These are phyloP conservation scores for Vicia faba DNA, from an alignment of 306 rosid species.

Conservation along the genomic window DNA sequence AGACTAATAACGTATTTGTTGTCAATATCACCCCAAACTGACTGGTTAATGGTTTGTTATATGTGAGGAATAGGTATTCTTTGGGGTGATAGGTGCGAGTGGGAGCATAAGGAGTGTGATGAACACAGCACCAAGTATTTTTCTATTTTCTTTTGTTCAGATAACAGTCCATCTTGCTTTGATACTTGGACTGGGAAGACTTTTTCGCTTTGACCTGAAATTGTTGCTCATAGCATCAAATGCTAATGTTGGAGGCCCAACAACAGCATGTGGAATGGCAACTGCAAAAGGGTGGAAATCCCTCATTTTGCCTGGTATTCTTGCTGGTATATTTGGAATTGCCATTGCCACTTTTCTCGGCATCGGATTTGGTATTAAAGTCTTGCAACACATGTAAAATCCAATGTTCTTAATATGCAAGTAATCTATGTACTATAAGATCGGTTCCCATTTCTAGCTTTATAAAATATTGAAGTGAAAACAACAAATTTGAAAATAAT, in stretches of 20 bases:
- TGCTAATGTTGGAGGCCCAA: constrained; percentile 75
- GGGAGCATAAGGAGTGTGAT: constrained; percentile 70
- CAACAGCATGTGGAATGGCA: constrained; percentile 78
- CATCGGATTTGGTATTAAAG: constrained; percentile 55
- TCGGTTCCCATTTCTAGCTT: neutral
- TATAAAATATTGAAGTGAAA: neutral
- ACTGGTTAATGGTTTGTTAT: neutral
- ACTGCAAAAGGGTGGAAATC: constrained; percentile 72
- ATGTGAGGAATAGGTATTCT: constrained; percentile 56
- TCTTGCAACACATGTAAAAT: constrained; percentile 53
- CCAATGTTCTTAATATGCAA: neutral
- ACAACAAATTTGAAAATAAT: no score
- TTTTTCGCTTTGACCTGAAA: constrained; percentile 55
- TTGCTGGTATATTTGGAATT: constrained; percentile 75
- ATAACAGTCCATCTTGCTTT: constrained; percentile 56
- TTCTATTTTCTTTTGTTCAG: constrained; percentile 61
- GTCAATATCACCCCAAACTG: neutral
- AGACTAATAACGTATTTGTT: neutral
- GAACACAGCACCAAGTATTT: constrained; percentile 61
- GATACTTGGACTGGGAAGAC: constrained; percentile 61
- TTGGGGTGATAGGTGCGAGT: constrained; percentile 68
- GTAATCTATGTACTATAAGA: neutral
- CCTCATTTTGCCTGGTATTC: constrained; percentile 72
- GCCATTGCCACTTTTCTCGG: constrained; percentile 76
- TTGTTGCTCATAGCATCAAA: constrained; percentile 46